Percentiles rank a stretch among this genome's conserved stretches.
Conservation (phyloP, 768 basidiomycete species). For the Hypholoma fasciculare region DNA sequence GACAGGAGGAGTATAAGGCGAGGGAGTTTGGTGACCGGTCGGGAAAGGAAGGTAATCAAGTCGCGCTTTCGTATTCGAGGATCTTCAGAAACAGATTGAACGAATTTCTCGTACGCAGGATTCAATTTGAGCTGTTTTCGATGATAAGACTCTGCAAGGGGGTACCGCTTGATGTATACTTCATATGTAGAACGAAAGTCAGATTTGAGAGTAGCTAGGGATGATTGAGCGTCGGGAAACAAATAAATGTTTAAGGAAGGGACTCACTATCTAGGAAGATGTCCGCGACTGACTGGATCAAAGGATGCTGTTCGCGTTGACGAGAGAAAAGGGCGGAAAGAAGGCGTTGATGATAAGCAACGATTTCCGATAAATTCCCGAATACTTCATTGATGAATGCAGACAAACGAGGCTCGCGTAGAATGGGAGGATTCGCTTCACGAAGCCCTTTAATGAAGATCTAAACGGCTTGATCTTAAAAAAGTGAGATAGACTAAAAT, state of each 20-base stretch:
- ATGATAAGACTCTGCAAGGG: slow-evolving; percentile 80
- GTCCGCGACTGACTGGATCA: slow-evolving; percentile 82
- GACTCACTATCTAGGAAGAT: slow-evolving; percentile 76
- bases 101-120: slow-evolving; percentile 62
- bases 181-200: slow-evolving; percentile 73
- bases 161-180: slow-evolving; percentile 85
- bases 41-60: slow-evolving; percentile 77
- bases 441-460: slow-evolving; percentile 73
- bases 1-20: slow-evolving; percentile 75
- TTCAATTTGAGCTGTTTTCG: slow-evolving; percentile 75
- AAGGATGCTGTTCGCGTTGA: slow-evolving; percentile 82
- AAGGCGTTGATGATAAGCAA: slow-evolving; percentile 66
- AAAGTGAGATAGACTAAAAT: not conserved
- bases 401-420: slow-evolving; percentile 53
- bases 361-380: slow-evolving; percentile 73
- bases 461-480: slow-evolving; percentile 29
- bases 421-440: slow-evolving; percentile 62
- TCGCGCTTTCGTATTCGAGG: slow-evolving; percentile 74
- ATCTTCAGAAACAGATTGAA: slow-evolving; percentile 61
- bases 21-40: slow-evolving; percentile 88
- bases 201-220: slow-evolving; percentile 39
- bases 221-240: not conserved
- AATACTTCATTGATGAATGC: slow-evolving; percentile 82
- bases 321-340: slow-evolving; percentile 73
- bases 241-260: slow-evolving; percentile 1